phyloP scores from a whole-genome alignment of 1,139 yeast genomes.

The Debaryomyces sp. region DNA sequence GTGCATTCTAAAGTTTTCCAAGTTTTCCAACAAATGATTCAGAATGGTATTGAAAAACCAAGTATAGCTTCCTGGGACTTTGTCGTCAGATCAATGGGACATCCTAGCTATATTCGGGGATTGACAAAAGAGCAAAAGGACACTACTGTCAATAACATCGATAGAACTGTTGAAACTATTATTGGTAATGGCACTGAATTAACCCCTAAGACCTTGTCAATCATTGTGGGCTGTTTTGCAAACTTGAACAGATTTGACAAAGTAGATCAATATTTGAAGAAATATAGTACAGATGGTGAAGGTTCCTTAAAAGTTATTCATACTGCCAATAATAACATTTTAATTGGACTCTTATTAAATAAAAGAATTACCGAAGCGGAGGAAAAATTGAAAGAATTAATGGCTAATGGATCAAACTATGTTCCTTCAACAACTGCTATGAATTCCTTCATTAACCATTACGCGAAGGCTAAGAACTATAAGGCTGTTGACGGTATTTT shows the following conservation, averaged over 20 bases:
- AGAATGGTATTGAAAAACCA: conserved; percentile 30
- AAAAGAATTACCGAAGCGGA: conserved; percentile 38
- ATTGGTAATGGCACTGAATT: conserved; percentile 24
- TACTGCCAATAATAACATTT: conserved; percentile 37
- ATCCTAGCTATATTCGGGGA: conserved; percentile 26
- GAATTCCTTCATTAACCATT: conserved; percentile 39
- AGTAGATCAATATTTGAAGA: conserved; percentile 30
- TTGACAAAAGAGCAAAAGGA: conserved; percentile 20
- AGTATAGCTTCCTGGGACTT: conserved; percentile 38
- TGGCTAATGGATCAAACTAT: conserved; percentile 27
- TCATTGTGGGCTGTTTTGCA: conserved; percentile 39
- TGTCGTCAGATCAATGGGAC: conserved; percentile 40
- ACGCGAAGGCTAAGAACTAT: conserved; percentile 34
- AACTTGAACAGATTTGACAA: conserved; percentile 37
- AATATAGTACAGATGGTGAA: conserved; percentile 22
- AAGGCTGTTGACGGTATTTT: conserved; percentile 44
- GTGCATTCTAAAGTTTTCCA: conserved; percentile 35
- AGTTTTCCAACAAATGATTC: conserved; percentile 36
- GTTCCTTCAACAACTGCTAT: conserved; percentile 39
- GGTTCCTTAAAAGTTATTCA: conserved; percentile 28
- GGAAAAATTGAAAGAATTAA: conserved; percentile 29
- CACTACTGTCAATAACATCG: conserved; percentile 24
- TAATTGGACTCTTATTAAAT: conserved; percentile 40
- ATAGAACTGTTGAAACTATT: conserved; percentile 35
- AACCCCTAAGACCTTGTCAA: conserved; percentile 32